Evolutionary conservation across 2,329 filamentous ascomycete genomes (phyloP).

Genomic region (Aspergillus terreus): DNA sequence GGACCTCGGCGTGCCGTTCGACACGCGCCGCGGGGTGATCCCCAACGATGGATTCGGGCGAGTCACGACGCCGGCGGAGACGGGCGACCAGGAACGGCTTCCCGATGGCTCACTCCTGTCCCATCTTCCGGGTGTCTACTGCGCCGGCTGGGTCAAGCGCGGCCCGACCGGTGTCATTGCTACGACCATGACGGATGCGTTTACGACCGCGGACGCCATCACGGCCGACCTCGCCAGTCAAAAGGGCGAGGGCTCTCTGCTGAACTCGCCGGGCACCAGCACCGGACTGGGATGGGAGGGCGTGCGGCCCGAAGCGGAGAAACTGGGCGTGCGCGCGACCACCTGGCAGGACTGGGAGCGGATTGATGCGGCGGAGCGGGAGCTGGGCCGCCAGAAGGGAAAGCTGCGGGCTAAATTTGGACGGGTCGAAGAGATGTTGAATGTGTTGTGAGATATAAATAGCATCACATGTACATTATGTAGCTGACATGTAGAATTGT

Average conservation of each 20-base stretch:
- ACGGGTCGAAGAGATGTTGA: slow-evolving; percentile 56
- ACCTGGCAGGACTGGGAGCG: slow-evolving; percentile 81
- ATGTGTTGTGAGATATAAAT: slow-evolving; percentile 22
- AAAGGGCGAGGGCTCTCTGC: slow-evolving; percentile 35
- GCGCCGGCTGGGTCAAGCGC: slow-evolving; percentile 92
- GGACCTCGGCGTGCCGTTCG: slow-evolving; percentile 73
- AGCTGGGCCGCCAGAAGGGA: slow-evolving; percentile 61
- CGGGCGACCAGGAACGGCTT: slow-evolving; percentile 20
- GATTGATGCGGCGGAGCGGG: slow-evolving; percentile 76
- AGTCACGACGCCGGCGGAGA: slow-evolving; percentile 47
- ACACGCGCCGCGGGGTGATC: slow-evolving; percentile 69
- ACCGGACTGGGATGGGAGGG: slow-evolving; percentile 70
- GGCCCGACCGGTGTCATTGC: slow-evolving; percentile 95
- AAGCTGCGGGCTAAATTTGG: slow-evolving; percentile 73
- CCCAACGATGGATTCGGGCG: slow-evolving; percentile 78
- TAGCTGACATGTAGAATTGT: not conserved
- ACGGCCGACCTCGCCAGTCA: slow-evolving; percentile 65
- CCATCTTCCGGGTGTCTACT: slow-evolving; percentile 73
- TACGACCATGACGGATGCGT: slow-evolving; percentile 92
- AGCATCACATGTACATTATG: not conserved
- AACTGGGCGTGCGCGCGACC: slow-evolving; percentile 59
- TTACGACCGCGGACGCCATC: slow-evolving; percentile 80
- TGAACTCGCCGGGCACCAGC: slow-evolving; percentile 41
- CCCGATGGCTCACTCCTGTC: slow-evolving; percentile 40
- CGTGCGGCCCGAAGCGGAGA: slow-evolving; percentile 58